Base-by-base conservation (phyloP, 2,329 filamentous ascomycete genomes). In the Monosporascus ibericus region DNA sequence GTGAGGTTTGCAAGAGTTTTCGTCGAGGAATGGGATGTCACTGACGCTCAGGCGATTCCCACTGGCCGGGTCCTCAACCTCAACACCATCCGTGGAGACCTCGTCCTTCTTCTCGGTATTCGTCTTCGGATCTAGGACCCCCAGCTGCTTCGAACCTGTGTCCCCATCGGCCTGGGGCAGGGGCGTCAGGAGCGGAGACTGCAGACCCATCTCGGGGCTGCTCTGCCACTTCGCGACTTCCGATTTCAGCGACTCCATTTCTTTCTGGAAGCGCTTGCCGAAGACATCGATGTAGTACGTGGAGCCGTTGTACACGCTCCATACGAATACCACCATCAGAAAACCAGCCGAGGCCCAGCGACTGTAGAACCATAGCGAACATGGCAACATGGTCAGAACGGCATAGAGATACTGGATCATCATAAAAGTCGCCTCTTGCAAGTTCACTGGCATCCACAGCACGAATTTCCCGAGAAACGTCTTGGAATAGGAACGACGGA, bases 211-310 rank as follows among this genome's bases (percentile, higher is more conserved):
- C 17, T 83, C 80, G 1, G 81, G 77, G 34, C 73, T 79, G 55
- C 75, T 78, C 69, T 96, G 91, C 90, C 90, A 95, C 68, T 90
- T 92, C 46, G 86, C 81, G 8, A 99, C 91, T 65, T 99, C 94
- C 51, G 83, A 83, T 71, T 88, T 92, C 73, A 99, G 81, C 49
- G 86, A 81, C 67, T 99, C 92, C 14, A 99, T 78, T 70, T 99
- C 94, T 66, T 92, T 96, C 75, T 99, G 90, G 77, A 99, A 97
- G 2, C 92, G 84, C 63, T 89, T 95, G 50, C 95, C 94, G 68
- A 97, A 99, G 2, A 97, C 90, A 63, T 99, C 94, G 65, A 99
- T 97, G 71, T 99, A 99, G 70, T 88, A 99, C 0, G 92, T 97
- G 18, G 94, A 90, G 34, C 94, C 94, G 62, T 99, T 99, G 75